A percentile compares a stretch with the other conserved stretches of the same genome.
Conservation (phyloP, 2,329 filamentous ascomycete genomes). For the Colletotrichum sp. region DNA sequence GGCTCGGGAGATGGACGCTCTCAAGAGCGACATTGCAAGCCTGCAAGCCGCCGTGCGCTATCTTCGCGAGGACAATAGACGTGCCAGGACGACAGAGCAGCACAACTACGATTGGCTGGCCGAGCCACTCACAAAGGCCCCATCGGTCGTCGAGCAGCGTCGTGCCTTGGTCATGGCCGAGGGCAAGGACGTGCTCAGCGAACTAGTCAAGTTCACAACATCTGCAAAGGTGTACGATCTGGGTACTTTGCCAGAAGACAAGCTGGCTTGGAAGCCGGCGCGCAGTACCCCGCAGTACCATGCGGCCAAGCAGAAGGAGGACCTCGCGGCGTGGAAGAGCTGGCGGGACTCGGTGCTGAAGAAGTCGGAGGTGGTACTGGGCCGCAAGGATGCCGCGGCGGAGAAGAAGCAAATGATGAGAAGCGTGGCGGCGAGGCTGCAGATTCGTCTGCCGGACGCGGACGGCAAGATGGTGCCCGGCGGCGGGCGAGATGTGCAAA, state of each 20-base stretch:
- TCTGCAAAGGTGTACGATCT: constrained; percentile 65
- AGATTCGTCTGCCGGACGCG: constrained; percentile 52
- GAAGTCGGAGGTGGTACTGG: constrained; percentile 51
- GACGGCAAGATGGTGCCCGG: constrained; percentile 49
- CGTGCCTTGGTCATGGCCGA: constrained; percentile 61
- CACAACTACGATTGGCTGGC: constrained; percentile 65
- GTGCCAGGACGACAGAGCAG: constrained; percentile 63
- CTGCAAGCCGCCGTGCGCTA: constrained; percentile 71
- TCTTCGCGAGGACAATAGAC: constrained; percentile 70
- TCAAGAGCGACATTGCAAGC: constrained; percentile 71
- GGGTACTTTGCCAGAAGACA: constrained; percentile 60
- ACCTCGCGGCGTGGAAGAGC: constrained; percentile 65
- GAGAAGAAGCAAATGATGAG: constrained; percentile 34
- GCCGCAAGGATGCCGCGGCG: constrained; percentile 18
- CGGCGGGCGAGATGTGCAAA: constrained; percentile 47
- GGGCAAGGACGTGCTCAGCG: constrained; percentile 66
- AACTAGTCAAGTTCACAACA: constrained; percentile 67
- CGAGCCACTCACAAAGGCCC: constrained; percentile 60
- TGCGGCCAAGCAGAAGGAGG: constrained; percentile 68
- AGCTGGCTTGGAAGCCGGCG: constrained; percentile 69
- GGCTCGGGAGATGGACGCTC: constrained; percentile 73
- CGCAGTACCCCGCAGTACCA: constrained; percentile 69
- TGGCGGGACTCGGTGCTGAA: constrained; percentile 62
- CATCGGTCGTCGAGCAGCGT: constrained; percentile 51
- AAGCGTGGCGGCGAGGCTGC: constrained; percentile 50